These are phyloP conservation scores for Aristolochia contorta DNA, from an alignment of 164 flowering plant genomes.

Conservation along the genomic window DNA sequence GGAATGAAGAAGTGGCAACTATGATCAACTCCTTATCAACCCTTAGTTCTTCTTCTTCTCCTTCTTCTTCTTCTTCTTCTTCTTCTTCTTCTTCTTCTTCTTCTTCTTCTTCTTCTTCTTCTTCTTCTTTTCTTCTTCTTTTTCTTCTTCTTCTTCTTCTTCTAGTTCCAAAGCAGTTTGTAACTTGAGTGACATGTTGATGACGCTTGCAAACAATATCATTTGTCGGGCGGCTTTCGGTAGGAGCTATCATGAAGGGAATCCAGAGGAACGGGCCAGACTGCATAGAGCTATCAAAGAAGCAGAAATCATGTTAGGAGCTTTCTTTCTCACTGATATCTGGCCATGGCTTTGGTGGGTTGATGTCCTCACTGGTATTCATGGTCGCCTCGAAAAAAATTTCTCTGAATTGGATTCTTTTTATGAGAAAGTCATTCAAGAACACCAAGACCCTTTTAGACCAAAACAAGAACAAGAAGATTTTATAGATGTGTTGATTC, in stretches of 20 bases:
- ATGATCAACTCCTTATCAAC: not conserved
- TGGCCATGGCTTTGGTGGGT: constrained; percentile 1
- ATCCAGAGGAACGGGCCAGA: not conserved
- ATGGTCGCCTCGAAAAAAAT: not conserved
- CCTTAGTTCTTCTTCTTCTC: no score
- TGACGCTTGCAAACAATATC: not conserved
- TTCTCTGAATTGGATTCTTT: not conserved
- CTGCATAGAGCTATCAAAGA: not conserved
- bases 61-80: constrained; percentile 3
- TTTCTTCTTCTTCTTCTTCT: not conserved
- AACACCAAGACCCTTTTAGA: not conserved
- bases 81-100: constrained; percentile 1
- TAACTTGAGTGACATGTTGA: not conserved
- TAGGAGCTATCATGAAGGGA: not conserved
- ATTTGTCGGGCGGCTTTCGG: constrained; percentile 3
- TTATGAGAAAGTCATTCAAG: not conserved
- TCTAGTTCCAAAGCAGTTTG: not conserved
- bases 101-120: not conserved
- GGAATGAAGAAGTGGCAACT: constrained; percentile 2
- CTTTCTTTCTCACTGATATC: not conserved
- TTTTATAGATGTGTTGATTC: not conserved
- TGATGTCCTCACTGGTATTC: not conserved
- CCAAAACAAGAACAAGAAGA: not conserved
- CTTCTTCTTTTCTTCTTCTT: not conserved
- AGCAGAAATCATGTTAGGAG: not conserved